Evolutionary conservation across 2,329 filamentous ascomycete genomes (phyloP), one percentile per base, ranked within the genome.

Genomic region (Penicillium glabrum): DNA sequence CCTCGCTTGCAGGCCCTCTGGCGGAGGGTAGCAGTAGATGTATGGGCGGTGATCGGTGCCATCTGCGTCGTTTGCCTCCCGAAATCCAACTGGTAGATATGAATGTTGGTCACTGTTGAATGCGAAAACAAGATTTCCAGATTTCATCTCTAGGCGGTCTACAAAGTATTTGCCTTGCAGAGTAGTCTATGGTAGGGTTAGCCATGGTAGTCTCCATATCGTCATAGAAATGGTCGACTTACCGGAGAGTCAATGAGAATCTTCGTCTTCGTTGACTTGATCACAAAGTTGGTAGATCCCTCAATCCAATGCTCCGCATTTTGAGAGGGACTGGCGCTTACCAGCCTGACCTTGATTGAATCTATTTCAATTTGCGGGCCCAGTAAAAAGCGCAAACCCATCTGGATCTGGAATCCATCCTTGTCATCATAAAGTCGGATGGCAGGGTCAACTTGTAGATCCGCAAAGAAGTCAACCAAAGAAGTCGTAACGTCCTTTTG

Each of bases 11-110:
- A 97, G 83, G 0, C 89, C 84, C 46, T 86, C 80, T 1, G 82
- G 74, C 16, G 86, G 84, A 31, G 92, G 89, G 69, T 90, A 96
- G 27, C 93, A 81, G n/a, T 86, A 82, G 0, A 96, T 80, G 7
- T 84, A 83, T 0, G 88, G 81, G 16, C 82, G 79, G 43, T 77
- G 82, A 54, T 90, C 79, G 33, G 66, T 63, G 46, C 69, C 69
- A 23, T 66, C 65, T 3, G 67, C 59, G 16, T 70, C 72, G 37
- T 73, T 65, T 8, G 63, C 52, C 56, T 76, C 72, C 50, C 69
- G 69, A 54, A 76, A 72, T 11, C 73, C 73, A 31, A 73, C 49
- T 5, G 72, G 71, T 21, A 76, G 66, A 29, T 62, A 58, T 9
- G 65, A 57, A 46, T 71, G 62, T 10, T 64, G 67, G 7, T 68